Percentiles rank a stretch among this genome's conserved stretches.
These are phyloP conservation scores for Giardia muris DNA, from an alignment of 208 protist species.

Conservation along the genomic window DNA sequence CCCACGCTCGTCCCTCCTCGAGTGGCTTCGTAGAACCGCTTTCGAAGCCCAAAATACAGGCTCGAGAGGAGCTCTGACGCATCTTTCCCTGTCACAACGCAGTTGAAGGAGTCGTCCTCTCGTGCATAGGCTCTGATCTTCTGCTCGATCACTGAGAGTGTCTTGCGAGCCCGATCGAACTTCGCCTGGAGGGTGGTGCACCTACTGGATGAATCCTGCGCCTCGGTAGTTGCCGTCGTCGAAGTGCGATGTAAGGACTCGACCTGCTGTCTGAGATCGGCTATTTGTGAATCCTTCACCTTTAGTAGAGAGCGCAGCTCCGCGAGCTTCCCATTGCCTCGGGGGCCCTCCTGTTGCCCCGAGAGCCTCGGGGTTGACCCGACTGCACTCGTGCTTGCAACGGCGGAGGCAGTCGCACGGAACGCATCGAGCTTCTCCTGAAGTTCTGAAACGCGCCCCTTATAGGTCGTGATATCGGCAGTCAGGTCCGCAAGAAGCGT, in stretches of 20 bases:
- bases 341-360: too few species aligned
- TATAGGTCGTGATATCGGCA: neutral
- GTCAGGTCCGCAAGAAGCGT: neutral
- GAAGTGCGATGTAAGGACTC: neutral
- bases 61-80: neutral
- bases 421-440: too few species aligned
- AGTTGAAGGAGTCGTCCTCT: neutral
- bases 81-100: neutral
- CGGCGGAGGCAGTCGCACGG: too few species aligned
- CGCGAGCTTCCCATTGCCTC: neutral
- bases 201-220: neutral
- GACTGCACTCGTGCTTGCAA: too few species aligned
- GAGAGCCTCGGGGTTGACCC: too few species aligned
- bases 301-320: neutral
- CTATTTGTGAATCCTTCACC: neutral
- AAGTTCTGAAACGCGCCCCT: neutral
- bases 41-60: neutral
- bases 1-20: neutral
- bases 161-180: neutral
- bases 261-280: neutral
- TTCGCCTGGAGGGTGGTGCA: neutral
- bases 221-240: neutral
- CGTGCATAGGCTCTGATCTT: neutral
- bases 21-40: neutral
- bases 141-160: neutral